phyloP scores from a whole-genome alignment of 768 basidiomycete genomes.

The Russula emetica region DNA sequence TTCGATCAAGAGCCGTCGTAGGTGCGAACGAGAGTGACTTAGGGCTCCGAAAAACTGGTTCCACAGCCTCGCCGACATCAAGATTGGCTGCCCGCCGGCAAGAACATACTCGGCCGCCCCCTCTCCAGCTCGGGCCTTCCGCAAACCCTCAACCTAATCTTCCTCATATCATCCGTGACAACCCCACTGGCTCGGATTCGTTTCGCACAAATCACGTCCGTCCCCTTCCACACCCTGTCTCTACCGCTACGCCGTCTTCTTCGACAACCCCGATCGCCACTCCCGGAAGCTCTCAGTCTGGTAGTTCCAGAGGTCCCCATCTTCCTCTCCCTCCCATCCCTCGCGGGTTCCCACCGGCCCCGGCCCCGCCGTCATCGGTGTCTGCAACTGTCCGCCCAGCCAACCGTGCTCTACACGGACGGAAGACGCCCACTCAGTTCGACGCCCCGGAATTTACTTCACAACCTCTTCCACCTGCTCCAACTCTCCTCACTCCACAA shows the following conservation, averaged over 20 bases:
- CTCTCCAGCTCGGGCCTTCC: conserved; percentile 60
- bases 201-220: conserved; percentile 39
- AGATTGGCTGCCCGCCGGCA: conserved; percentile 33
- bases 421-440: conserved; percentile 55
- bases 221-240: conserved; percentile 47
- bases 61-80: conserved; percentile 23
- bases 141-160: conserved; percentile 55
- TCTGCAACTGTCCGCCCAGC: conserved; percentile 34
- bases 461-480: conserved; percentile 37
- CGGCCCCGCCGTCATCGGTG: conserved; percentile 31
- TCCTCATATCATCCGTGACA: conserved; percentile 67
- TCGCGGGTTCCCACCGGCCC: conserved; percentile 49
- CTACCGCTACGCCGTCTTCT: conserved; percentile 18
- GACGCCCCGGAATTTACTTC: conserved; percentile 43
- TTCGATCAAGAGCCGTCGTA: conserved; percentile 18
- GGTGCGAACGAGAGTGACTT: conserved; percentile 23
- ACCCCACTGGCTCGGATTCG: conserved; percentile 48
- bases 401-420: conserved; percentile 32
- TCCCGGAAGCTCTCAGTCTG: conserved; percentile 36
- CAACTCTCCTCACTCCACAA: conserved; percentile 32
- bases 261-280: conserved; percentile 35
- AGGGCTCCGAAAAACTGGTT: conserved; percentile 28
- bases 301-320: conserved; percentile 44
- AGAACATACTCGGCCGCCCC: conserved; percentile 70
- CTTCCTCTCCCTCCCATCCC: conserved; percentile 71